These are phyloP conservation scores for Alternaria sp. DNA, from an alignment of 2,329 filamentous ascomycete species.

Conservation along the genomic window DNA sequence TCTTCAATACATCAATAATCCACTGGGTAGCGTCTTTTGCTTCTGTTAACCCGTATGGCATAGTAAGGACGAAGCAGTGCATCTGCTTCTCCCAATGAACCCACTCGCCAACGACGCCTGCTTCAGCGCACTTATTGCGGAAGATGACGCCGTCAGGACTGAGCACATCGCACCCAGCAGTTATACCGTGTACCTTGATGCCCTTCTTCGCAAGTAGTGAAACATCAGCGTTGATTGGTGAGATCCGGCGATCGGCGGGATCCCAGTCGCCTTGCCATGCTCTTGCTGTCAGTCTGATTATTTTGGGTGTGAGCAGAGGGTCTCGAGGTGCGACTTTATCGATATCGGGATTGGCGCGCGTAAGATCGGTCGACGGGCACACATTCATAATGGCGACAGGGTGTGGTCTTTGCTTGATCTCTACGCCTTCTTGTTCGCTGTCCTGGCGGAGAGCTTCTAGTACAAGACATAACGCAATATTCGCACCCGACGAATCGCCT, in stretches of 20 bases:
- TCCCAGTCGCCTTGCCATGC: conserved; percentile 55
- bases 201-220: conserved; percentile 49
- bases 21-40: conserved; percentile 58
- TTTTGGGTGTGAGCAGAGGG: conserved; percentile 56
- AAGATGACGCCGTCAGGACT: conserved; percentile 62
- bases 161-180: conserved; percentile 63
- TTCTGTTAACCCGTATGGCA: conserved; percentile 59
- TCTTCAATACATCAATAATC: conserved; percentile 52
- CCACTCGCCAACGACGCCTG: conserved; percentile 62
- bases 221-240: conserved; percentile 59
- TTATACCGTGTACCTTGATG: conserved; percentile 62
- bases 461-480: conserved; percentile 58
- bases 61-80: conserved; percentile 66
- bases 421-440: conserved; percentile 13
- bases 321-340: conserved; percentile 53
- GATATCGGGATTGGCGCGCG: conserved; percentile 58
- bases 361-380: conserved; percentile 61
- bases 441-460: conserved; percentile 52
- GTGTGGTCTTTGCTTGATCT: conserved; percentile 21
- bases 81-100: conserved; percentile 68
- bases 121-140: conserved; percentile 55
- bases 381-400: conserved; percentile 57
- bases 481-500: conserved; percentile 66
- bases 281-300: conserved; percentile 54
- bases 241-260: conserved; percentile 57